Evolutionary conservation across 2,329 filamentous ascomycete species (phyloP).

Genomic region (Gnomoniopsis smithogilvyi): DNA sequence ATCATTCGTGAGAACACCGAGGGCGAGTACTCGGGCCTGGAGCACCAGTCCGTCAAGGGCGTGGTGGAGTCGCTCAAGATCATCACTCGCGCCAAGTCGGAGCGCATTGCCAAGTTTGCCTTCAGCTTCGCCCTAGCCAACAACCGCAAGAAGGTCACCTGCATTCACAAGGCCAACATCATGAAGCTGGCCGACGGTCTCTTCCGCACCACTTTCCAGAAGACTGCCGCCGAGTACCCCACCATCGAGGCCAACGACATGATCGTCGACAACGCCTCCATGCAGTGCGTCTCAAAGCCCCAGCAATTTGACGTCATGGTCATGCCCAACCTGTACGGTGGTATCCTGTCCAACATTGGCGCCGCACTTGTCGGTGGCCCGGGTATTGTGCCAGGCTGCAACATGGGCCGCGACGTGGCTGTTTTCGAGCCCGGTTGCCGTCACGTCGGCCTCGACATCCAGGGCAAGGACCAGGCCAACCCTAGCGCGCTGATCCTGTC

Average conservation of each 20-base stretch:
- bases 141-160: slow-evolving; percentile 98
- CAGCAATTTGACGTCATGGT: slow-evolving; percentile 99
- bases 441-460: slow-evolving; percentile 98
- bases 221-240: slow-evolving; percentile 90
- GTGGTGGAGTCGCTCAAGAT: slow-evolving; percentile 99
- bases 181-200: slow-evolving; percentile 99
- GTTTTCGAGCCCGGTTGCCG: slow-evolving; percentile 99
- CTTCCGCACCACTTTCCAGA: slow-evolving; percentile 96
- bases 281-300: slow-evolving; percentile 94
- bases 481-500: slow-evolving; percentile 93
- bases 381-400: slow-evolving; percentile 96
- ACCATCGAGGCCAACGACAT: slow-evolving; percentile 97
- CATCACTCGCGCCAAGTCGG: slow-evolving; percentile 97
- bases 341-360: slow-evolving; percentile 98
- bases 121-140: slow-evolving; percentile 98
- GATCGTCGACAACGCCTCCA: slow-evolving; percentile 99
- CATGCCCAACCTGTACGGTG: slow-evolving; percentile 99
- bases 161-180: slow-evolving; percentile 99
- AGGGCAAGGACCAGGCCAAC: slow-evolving; percentile 99
- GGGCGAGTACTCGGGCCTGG: slow-evolving; percentile 97
- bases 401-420: slow-evolving; percentile 98
- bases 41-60: slow-evolving; percentile 95
- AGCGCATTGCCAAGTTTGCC: slow-evolving; percentile 98
- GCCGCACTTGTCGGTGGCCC: slow-evolving; percentile 95
- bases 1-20: slow-evolving; percentile 99